Conservation (phyloP, 768 basidiomycete species). For the Daedalea quercina region DNA sequence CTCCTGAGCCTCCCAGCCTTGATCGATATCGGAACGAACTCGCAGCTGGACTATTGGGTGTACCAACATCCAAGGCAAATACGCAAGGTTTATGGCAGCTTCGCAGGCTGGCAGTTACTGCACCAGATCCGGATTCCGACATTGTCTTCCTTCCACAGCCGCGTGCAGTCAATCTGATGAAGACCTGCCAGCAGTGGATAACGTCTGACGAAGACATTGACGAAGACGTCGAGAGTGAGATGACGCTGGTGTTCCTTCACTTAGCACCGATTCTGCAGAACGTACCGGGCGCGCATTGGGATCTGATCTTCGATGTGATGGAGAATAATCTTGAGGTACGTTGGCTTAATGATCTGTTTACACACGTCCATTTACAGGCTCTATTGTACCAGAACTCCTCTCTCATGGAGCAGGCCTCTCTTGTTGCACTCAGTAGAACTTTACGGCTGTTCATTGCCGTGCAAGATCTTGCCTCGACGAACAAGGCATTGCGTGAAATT, state of each 20-base stretch:
- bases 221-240: constrained; percentile 72
- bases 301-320: constrained; percentile 81
- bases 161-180: constrained; percentile 82
- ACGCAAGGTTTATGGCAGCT: constrained; percentile 64
- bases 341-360: neutral
- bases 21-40: constrained; percentile 86
- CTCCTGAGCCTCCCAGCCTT: constrained; percentile 63
- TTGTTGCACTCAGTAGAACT: constrained; percentile 63
- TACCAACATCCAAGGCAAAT: constrained; percentile 56
- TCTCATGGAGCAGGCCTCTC: constrained; percentile 47
- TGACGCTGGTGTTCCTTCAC: constrained; percentile 67
- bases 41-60: constrained; percentile 70
- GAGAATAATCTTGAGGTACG: constrained; percentile 85
- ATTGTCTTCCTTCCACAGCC: constrained; percentile 79
- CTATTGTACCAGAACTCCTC: constrained; percentile 42
- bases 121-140: constrained; percentile 75
- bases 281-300: constrained; percentile 87
- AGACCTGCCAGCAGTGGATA: constrained; percentile 83
- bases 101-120: constrained; percentile 60
- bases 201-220: constrained; percentile 51
- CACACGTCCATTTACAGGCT: too few relatives aligned
- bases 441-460: constrained; percentile 60
- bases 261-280: constrained; percentile 86
- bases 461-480: constrained; percentile 63
- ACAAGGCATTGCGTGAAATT: constrained; percentile 60